phyloP scores from a whole-genome alignment of 306 rosid species.

The Dryas drummondii region DNA sequence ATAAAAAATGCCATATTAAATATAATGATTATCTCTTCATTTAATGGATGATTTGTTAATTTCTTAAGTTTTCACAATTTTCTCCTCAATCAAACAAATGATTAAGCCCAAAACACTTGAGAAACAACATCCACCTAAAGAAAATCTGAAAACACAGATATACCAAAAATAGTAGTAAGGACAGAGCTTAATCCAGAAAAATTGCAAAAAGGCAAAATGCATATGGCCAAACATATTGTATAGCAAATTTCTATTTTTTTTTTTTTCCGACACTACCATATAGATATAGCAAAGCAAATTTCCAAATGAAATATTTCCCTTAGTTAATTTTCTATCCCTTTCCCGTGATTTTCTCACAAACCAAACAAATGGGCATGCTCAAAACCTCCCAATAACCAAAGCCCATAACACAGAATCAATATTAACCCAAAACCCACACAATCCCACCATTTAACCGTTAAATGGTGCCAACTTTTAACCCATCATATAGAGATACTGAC shows the following conservation, averaged over 20 bases:
- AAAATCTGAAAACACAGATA: neutral
- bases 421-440: neutral
- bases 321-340: neutral
- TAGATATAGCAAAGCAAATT: neutral
- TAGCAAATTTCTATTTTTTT: neutral
- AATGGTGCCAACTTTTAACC: neutral
- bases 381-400: neutral
- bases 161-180: neutral
- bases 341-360: neutral
- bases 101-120: neutral
- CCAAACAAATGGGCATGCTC: constrained; percentile 11
- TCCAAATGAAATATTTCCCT: neutral
- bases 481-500: neutral
- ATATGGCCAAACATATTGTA: neutral
- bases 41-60: neutral
- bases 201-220: neutral
- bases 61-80: neutral
- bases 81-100: neutral
- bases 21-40: neutral
- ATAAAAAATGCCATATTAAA: neutral
- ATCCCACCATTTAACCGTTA: neutral
- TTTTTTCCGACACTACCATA: neutral
- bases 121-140: neutral
- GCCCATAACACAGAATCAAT: neutral
- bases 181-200: neutral